These are phyloP conservation scores for Syzygium grande DNA, from an alignment of 345 rosid genomes.

Conservation along the genomic window DNA sequence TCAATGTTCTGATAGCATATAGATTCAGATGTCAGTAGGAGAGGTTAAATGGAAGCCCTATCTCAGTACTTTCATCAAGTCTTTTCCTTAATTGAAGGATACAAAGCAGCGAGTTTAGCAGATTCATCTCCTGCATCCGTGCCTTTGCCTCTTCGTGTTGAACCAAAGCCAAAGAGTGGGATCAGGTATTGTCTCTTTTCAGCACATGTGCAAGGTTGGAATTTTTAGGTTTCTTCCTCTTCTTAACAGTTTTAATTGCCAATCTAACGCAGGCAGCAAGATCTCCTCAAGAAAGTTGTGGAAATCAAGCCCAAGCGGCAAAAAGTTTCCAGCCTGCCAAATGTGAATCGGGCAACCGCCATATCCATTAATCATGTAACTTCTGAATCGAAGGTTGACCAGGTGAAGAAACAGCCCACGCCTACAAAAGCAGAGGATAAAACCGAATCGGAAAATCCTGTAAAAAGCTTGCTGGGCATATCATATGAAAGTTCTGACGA, in stretches of 20 bases:
- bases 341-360: constrained; percentile 9
- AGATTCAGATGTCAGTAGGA: neutral
- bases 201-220: neutral
- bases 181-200: constrained; percentile 45
- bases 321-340: constrained; percentile 25
- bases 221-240: neutral
- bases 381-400: neutral
- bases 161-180: constrained; percentile 93
- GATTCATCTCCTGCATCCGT: constrained; percentile 82
- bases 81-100: constrained; percentile 38
- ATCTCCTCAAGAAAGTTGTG: constrained; percentile 74
- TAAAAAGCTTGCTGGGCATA: constrained; percentile 66
- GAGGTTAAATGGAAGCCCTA: neutral
- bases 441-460: constrained; percentile 27
- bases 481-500: constrained; percentile 90
- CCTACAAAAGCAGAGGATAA: constrained; percentile 15
- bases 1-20: neutral
- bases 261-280: constrained; percentile 61
- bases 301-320: constrained; percentile 79
- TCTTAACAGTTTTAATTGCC: neutral
- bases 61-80: neutral
- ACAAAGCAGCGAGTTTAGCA: constrained; percentile 91
- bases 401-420: constrained; percentile 11
- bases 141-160: constrained; percentile 86
- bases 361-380: neutral